These are phyloP conservation scores for Cyberlindnera samutprakarnensis DNA, from an alignment of 805 yeast genomes.

Conservation along the genomic window DNA sequence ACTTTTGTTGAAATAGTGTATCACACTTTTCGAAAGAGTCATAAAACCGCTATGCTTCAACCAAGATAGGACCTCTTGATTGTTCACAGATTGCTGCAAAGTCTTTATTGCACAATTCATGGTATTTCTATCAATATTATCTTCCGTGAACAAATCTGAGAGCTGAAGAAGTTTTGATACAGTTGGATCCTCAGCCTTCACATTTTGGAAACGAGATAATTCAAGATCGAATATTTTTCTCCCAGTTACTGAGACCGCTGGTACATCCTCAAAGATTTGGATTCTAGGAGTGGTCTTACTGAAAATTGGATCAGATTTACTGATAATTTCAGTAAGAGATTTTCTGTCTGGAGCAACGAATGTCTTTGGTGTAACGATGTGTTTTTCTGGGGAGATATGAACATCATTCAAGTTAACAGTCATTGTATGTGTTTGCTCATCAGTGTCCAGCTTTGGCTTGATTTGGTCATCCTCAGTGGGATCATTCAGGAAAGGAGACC, in stretches of 20 bases:
- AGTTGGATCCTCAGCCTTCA: conserved; percentile 7
- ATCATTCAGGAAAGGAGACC: conserved; percentile 19
- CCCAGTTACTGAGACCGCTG: conserved; percentile 2
- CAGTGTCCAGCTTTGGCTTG: conserved; percentile 6
- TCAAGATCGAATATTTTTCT: conserved; percentile 16
- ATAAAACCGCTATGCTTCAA: conserved; percentile 13
- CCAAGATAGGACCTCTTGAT: conserved; percentile 13
- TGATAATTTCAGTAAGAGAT: conserved; percentile 15
- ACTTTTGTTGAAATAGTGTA: conserved; percentile 17
- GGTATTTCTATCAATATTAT: conserved; percentile 7
- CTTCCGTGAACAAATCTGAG: conserved; percentile 9
- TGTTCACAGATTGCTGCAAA: conserved; percentile 11
- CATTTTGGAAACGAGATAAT: conserved; percentile 7
- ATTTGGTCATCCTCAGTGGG: conserved; percentile 9
- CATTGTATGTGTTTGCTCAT: conserved; percentile 16
- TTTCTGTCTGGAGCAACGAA: conserved; percentile 9
- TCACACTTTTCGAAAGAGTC: conserved; percentile 6
- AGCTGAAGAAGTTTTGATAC: conserved; percentile 5
- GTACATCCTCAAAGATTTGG: conserved; percentile 19
- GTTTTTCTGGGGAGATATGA: conserved; percentile 21
- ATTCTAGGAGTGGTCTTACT: conserved; percentile 12
- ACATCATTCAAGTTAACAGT: conserved; percentile 16
- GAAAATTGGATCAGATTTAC: conserved; percentile 20
- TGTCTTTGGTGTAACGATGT: neutral
- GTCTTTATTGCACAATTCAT: conserved; percentile 14